Conservation (phyloP, 148 eudicot species). For the Diospyros kaki region DNA sequence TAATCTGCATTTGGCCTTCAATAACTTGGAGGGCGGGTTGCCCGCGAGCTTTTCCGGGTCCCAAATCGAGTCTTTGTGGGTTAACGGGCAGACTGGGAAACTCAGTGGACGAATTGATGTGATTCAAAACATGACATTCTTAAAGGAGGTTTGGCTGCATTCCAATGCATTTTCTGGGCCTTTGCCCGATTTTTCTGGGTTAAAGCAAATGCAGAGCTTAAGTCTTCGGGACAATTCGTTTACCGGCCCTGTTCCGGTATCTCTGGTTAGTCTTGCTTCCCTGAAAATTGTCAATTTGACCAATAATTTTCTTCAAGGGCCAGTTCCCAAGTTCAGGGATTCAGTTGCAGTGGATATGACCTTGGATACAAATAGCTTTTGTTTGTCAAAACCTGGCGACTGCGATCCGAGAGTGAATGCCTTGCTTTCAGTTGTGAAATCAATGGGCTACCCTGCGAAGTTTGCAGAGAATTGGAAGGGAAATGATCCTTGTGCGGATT, state of each 20-base stretch:
- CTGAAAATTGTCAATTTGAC: conserved; percentile 79
- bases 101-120: conserved; percentile 76
- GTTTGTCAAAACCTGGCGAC: conserved; percentile 61
- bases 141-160: conserved; percentile 89
- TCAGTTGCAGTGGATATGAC: conserved; percentile 60
- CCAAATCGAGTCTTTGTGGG: conserved; percentile 77
- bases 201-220: conserved; percentile 48
- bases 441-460: conserved; percentile 58
- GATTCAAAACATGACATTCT: conserved; percentile 73
- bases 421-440: conserved; percentile 53
- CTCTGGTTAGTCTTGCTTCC: conserved; percentile 60
- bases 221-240: conserved; percentile 70
- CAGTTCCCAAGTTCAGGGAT: conserved; percentile 57
- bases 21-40: conserved; percentile 66
- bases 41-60: conserved; percentile 70
- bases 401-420: conserved; percentile 66
- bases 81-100: conserved; percentile 70
- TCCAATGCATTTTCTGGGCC: conserved; percentile 76
- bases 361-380: conserved; percentile 62
- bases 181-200: conserved; percentile 77
- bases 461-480: conserved; percentile 88
- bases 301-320: conserved; percentile 85
- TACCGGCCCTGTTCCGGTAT: conserved; percentile 68
- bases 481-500: conserved; percentile 68
- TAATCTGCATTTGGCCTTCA: conserved; percentile 69